Evolutionary conservation across 1,284 basidiomycete genomes (phyloP), one percentile per base, ranked within the genome.

Genomic region (Volvariella surrecta): DNA sequence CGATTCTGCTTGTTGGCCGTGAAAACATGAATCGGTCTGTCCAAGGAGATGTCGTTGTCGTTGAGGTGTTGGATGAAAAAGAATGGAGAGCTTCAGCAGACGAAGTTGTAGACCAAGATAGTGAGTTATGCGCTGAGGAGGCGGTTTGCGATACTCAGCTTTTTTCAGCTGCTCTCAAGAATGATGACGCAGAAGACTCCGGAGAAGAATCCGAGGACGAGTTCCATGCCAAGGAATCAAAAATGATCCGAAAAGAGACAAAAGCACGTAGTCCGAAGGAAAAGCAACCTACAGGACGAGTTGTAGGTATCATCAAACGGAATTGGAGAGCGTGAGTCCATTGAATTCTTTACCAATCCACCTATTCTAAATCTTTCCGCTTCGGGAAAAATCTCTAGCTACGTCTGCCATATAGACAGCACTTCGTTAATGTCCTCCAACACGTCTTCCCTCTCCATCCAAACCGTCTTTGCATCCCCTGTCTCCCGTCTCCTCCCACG

Each of bases 1-100:
- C 91, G 0, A 73, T 99, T 8, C 70, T 99, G 6, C 70, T 99
- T 1, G 74, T 91, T 16, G 94, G 95, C 0, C 73, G 93, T 20
- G 84, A 95, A 61, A 81, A 90, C 46, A 97, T 98, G 89, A 99
- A 99, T 59, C 80, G 96, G 19, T 82, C 93, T 0, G 87, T 98
- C 2, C 81, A 97, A 45, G 94, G 96, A 1, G 96, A 99, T 57
- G 66, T 96, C 13, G 93, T 99, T 0, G 91, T 85, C 0, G 82
- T 99, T 1, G 84, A 97, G 58, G 70, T 99, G 0, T 85, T 98
- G 46, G 79, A 85, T 16, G 79, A 95, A 61, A 74, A 71, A 3
- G 85, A 98, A 55, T 99, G 96, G 96, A 92, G 89, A 59, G 84
- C 89, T 0, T 88, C 93, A 3, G 82, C 82, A 3, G 89, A 97